Evolutionary conservation across 306 rosid species (phyloP), one percentile per base, ranked within the genome.

Genomic region (Sphenostylis stenocarpa): DNA sequence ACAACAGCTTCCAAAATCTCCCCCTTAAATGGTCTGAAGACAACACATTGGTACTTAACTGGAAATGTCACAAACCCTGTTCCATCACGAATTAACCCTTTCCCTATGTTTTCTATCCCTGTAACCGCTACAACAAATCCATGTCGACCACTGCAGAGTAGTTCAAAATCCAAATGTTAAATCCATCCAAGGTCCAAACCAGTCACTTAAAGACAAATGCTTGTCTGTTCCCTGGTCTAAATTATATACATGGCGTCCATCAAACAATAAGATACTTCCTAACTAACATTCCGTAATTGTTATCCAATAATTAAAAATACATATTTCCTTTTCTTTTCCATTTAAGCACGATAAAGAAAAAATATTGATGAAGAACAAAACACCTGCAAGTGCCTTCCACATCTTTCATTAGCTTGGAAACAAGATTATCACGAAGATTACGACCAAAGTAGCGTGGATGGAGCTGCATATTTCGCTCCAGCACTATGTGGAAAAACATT

Each of bases 311-410:
- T 2, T 10, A n/a, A 48, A 48, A 16, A 16, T 48, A 48, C 9
- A 47, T 48, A 48, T 6, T 5, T n/a, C 53, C 21, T 48, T 48
- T n/a, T n/a, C 2, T n/a, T n/a, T 48, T 48, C 20, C 21, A 48
- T 48, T 48, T n/a, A 6, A 48, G 10, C 24, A 52, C 26, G 21
- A 16, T 0, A 1, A 48, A 48, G 24, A 39, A 33, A n/a, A 78
- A 20, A 53, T 5, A 77, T 14, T 29, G 9, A 45, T 38, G 43
- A 70, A 19, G 4, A 8, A 5, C 43, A 45, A 74, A 17, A 15
- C 28, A 91, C 98, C 97, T 89, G 95, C 98, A 94, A 70, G 96
- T 95, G 67, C 98, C 97, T 82, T 95, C 98, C 1, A 95, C 97
- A 79, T 92, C 98, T 87, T 95, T 95, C 97, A 92, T 95, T 15